Conservation (phyloP, 2,329 filamentous ascomycete species). For the Xylaria digitata region DNA sequence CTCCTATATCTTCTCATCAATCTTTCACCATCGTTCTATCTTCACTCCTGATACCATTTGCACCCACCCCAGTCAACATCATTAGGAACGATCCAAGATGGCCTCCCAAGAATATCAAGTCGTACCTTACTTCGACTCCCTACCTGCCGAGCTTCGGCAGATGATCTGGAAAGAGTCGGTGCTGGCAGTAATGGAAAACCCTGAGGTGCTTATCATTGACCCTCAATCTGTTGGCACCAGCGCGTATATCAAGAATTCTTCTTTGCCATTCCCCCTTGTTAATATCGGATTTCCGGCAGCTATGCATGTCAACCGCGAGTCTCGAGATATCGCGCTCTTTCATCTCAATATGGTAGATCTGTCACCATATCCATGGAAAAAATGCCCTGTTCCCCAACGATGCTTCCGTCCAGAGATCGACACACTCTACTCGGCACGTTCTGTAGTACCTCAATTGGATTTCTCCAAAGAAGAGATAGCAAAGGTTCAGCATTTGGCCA, state of each 20-base stretch:
- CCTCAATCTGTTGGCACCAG: not conserved
- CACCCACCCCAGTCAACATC: no score
- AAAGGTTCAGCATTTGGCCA: constrained; percentile 19
- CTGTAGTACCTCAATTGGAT: not conserved
- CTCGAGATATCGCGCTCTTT: constrained; percentile 18
- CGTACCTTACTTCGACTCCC: constrained; percentile 26
- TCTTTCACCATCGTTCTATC: no score
- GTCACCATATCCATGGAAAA: constrained; percentile 9
- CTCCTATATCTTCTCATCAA: no score
- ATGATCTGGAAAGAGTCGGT: constrained; percentile 38
- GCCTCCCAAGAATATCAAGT: not conserved
- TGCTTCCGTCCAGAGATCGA: constrained; percentile 39
- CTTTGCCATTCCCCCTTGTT: constrained; percentile 12
- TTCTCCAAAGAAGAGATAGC: not conserved
- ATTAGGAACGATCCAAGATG: not conserved
- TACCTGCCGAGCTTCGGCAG: constrained; percentile 38
- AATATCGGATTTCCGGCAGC: constrained; percentile 30
- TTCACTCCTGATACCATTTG: no score
- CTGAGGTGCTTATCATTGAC: constrained; percentile 35
- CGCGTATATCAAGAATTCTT: not conserved
- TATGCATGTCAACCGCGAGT: constrained; percentile 35
- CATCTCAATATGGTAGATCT: constrained; percentile 1
- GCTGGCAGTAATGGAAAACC: constrained; percentile 15
- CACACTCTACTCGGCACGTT: constrained; percentile 30
- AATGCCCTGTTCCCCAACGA: constrained; percentile 26